Percentiles rank a stretch among this genome's conserved stretches.
phyloP scores from a whole-genome alignment of 768 basidiomycete species.

The Lactarius hengduanensis region DNA sequence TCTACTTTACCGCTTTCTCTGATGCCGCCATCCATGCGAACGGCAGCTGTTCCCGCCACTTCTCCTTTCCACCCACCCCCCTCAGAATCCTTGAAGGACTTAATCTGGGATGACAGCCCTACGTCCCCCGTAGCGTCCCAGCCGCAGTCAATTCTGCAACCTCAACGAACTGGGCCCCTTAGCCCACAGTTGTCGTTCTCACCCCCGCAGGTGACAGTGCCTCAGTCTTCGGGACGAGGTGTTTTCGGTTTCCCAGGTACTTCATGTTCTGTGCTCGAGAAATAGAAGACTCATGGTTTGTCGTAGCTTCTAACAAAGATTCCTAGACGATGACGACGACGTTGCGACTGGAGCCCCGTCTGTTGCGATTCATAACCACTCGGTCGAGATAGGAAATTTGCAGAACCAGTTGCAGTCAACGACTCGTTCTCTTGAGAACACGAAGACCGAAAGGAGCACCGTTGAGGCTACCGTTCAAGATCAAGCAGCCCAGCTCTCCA shows the following conservation, averaged over 20 bases:
- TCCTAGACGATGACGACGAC: slow-evolving; percentile 76
- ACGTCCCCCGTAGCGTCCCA: slow-evolving; percentile 37
- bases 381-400: slow-evolving; percentile 83
- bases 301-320: slow-evolving; percentile 41
- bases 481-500: slow-evolving; percentile 72
- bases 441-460: slow-evolving; percentile 62
- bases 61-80: slow-evolving; percentile 40
- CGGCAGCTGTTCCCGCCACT: slow-evolving; percentile 38
- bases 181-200: slow-evolving; percentile 8
- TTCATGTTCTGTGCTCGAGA: slow-evolving; percentile 33
- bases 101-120: slow-evolving; percentile 44
- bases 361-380: slow-evolving; percentile 63
- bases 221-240: slow-evolving; percentile 39
- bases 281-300: neutral
- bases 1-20: slow-evolving; percentile 65
- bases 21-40: slow-evolving; percentile 80
- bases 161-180: slow-evolving; percentile 21
- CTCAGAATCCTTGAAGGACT: slow-evolving; percentile 44
- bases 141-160: slow-evolving; percentile 36
- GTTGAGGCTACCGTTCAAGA: slow-evolving; percentile 63
- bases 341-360: slow-evolving; percentile 43
- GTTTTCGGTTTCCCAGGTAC: slow-evolving; percentile 47
- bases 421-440: slow-evolving; percentile 61
- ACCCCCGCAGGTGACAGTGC: slow-evolving; percentile 22
- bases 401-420: slow-evolving; percentile 86